These are phyloP conservation scores for Trichomonascaceae sp. DNA, from an alignment of 1,139 yeast species.

Conservation along the genomic window DNA sequence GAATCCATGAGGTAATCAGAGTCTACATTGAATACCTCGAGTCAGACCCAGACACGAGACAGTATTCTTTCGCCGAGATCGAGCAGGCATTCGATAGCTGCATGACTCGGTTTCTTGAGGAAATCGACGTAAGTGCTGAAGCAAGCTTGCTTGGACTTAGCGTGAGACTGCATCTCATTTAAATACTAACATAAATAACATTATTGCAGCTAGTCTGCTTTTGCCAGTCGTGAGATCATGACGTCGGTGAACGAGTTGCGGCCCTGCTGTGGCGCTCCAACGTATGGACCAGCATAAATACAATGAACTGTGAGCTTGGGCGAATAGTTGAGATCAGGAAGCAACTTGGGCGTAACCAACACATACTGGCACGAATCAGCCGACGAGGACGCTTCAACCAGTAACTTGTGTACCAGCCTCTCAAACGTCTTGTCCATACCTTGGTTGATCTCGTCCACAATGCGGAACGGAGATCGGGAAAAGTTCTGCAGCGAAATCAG, in stretches of 20 bases:
- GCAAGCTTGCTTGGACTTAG: background rate
- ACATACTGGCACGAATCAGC: slow-evolving; percentile 59
- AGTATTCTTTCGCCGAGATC: slow-evolving; percentile 15
- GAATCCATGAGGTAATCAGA: slow-evolving; percentile 28
- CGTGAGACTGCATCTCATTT: background rate
- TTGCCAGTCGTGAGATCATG: slow-evolving; percentile 1
- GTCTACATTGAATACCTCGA: slow-evolving; percentile 28
- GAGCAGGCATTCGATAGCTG: slow-evolving; percentile 37
- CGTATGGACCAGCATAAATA: slow-evolving; percentile 54
- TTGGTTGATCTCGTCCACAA: slow-evolving; percentile 96
- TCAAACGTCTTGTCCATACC: slow-evolving; percentile 97
- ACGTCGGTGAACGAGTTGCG: slow-evolving; percentile 1
- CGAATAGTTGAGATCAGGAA: slow-evolving; percentile 68
- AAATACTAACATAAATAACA: background rate
- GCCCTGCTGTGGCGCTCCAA: background rate
- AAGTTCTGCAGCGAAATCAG: slow-evolving; percentile 87
- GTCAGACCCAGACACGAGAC: too few species aligned
- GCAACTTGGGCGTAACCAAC: slow-evolving; percentile 81
- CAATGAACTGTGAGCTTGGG: slow-evolving; percentile 78
- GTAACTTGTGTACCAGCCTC: slow-evolving; percentile 69
- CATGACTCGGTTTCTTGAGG: slow-evolving; percentile 40
- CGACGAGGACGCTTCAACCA: slow-evolving; percentile 75
- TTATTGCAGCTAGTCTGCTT: background rate
- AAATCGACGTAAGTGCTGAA: slow-evolving; percentile 25
- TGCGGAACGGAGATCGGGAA: slow-evolving; percentile 82